A percentile compares a stretch with the other conserved stretches of the same genome.
These are phyloP conservation scores for Ambrosiella cleistominuta DNA, from an alignment of 2,329 filamentous ascomycete genomes.

Conservation along the genomic window DNA sequence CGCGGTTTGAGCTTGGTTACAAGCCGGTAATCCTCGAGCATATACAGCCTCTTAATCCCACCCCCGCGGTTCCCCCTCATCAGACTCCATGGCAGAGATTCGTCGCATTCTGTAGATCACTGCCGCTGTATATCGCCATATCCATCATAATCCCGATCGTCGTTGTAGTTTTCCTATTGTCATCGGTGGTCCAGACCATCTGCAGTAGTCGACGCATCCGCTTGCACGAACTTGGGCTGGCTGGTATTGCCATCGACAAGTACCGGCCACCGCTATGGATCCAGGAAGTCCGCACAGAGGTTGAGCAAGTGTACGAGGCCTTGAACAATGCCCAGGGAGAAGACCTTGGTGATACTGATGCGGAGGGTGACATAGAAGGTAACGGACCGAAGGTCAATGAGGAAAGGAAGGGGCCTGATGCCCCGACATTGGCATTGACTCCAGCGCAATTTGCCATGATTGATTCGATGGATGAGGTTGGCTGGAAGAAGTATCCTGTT, in stretches of 20 bases:
- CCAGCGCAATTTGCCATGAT: conserved; percentile 76
- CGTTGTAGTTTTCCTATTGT: conserved; percentile 52
- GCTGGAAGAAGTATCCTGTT: conserved; percentile 49
- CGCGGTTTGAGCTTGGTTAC: conserved; percentile 55
- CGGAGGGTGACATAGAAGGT: not conserved
- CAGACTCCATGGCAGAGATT: conserved; percentile 19
- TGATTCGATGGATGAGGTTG: conserved; percentile 48
- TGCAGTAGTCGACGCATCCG: conserved; percentile 58
- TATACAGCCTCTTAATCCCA: conserved; percentile 34
- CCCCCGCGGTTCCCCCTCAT: conserved; percentile 15
- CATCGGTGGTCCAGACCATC: conserved; percentile 59
- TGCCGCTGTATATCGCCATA: conserved; percentile 49
- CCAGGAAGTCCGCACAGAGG: conserved; percentile 54
- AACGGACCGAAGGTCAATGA: not conserved
- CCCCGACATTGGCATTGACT: conserved; percentile 61
- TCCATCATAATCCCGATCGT: conserved; percentile 58
- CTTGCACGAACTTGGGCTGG: conserved; percentile 54
- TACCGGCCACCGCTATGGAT: conserved; percentile 65
- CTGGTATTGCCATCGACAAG: conserved; percentile 46
- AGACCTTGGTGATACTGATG: conserved; percentile 45
- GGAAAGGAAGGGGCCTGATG: conserved; percentile 15
- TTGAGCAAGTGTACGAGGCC: conserved; percentile 62
- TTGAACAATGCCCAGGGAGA: conserved; percentile 51
- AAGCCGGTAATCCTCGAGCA: conserved; percentile 60
- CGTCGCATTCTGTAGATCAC: conserved; percentile 21